These are phyloP conservation scores for Panellus pusillus DNA, from an alignment of 768 basidiomycete species.

Conservation along the genomic window DNA sequence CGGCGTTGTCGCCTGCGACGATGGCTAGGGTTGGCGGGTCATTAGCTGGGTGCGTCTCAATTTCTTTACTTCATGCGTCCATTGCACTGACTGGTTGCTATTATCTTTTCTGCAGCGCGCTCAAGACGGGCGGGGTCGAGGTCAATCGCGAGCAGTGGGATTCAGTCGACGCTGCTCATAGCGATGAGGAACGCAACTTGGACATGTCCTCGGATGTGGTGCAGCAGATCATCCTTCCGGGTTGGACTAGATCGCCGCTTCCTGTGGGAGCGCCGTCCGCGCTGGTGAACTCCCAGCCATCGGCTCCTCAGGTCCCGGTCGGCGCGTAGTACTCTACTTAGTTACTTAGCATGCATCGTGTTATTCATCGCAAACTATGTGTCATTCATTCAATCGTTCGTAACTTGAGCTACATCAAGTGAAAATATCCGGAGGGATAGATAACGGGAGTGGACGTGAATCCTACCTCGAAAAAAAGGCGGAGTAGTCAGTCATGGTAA, in stretches of 20 bases:
- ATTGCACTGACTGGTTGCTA: too few relatives aligned
- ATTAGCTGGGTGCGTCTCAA: conserved; percentile 70
- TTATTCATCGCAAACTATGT: too few relatives aligned
- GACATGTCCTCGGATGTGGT: conserved; percentile 36
- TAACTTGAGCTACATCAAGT: conserved; percentile 1
- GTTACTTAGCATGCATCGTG: too few relatives aligned
- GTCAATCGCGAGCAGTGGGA: conserved; percentile 87
- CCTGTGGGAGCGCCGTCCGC: conserved; percentile 65
- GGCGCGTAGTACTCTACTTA: conserved; percentile 15
- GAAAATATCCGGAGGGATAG: conserved; percentile 12
- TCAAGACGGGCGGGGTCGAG: conserved; percentile 87
- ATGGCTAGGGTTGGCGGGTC: conserved; percentile 94
- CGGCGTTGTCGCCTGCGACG: conserved; percentile 79
- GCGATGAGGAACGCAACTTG: conserved; percentile 43
- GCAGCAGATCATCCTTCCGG: conserved; percentile 57
- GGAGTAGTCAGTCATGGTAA: neutral
- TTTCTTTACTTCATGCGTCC: too few relatives aligned
- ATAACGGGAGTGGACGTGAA: conserved; percentile 2
- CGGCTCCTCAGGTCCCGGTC: conserved; percentile 43
- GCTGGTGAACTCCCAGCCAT: conserved; percentile 18
- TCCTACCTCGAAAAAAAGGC: conserved; percentile 5
- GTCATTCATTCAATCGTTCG: too few relatives aligned
- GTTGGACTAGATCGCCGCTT: conserved; percentile 75
- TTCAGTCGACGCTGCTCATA: conserved; percentile 51
- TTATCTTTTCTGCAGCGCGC: conserved; percentile 55